phyloP scores from a whole-genome alignment of 2,329 filamentous ascomycete species.

The Aspergillaceae sp. region DNA sequence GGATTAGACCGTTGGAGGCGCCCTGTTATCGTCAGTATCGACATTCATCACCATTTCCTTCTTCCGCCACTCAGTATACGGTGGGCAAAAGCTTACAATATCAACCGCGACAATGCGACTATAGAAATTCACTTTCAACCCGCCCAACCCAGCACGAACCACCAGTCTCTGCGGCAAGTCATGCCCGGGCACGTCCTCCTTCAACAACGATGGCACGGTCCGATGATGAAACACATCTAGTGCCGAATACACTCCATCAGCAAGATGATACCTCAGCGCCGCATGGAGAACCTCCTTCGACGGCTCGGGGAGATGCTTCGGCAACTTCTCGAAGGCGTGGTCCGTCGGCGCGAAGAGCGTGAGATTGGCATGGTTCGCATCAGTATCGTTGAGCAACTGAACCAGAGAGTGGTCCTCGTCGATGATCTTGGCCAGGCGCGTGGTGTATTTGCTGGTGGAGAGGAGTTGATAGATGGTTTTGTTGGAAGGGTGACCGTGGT shows the following conservation, averaged over 20 bases:
- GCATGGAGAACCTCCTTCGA: conserved; percentile 61
- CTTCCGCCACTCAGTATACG: neutral
- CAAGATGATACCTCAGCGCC: conserved; percentile 67
- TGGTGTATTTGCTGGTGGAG: conserved; percentile 64
- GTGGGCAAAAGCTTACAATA: conserved; percentile 45
- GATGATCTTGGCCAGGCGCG: conserved; percentile 66
- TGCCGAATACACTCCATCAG: conserved; percentile 57
- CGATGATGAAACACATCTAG: conserved; percentile 58
- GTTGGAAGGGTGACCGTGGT: conserved; percentile 38
- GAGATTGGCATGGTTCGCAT: conserved; percentile 48
- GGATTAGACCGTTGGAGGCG: conserved; percentile 71
- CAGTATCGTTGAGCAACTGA: conserved; percentile 63
- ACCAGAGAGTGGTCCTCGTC: conserved; percentile 64
- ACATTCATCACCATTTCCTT: too few species aligned
- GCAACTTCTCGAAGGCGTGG: conserved; percentile 60
- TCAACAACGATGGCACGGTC: conserved; percentile 63
- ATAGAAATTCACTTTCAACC: conserved; percentile 69
- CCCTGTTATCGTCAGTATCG: conserved; percentile 35
- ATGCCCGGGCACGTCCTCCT: conserved; percentile 52
- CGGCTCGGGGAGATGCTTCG: conserved; percentile 48
- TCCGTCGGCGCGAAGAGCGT: conserved; percentile 77
- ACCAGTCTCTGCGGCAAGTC: conserved; percentile 62
- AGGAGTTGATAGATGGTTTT: conserved; percentile 75
- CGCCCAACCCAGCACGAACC: conserved; percentile 53
- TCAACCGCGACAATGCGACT: conserved; percentile 61